Conservation (phyloP, 306 rosid species). For the Clitoria ternatea region DNA sequence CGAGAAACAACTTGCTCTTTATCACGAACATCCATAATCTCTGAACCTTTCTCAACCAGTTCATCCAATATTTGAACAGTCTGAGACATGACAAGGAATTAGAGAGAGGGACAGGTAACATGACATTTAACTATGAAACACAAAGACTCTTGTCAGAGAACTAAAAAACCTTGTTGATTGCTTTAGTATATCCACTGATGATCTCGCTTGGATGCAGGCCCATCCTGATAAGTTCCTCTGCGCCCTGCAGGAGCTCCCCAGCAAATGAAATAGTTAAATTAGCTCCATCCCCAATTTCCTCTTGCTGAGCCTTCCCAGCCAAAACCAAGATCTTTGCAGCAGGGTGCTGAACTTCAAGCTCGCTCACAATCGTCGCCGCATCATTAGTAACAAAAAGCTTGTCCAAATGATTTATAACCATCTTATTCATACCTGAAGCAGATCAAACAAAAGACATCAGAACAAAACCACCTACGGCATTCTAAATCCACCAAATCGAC, state of each 20-base stretch:
- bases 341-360: conserved; percentile 96
- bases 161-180: conserved; percentile 63
- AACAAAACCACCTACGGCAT: not conserved
- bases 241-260: conserved; percentile 83
- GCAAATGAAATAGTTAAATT: conserved; percentile 87
- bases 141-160: not conserved
- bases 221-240: conserved; percentile 93
- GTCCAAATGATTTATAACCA: conserved; percentile 96
- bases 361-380: conserved; percentile 81
- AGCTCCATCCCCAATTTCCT: conserved; percentile 95
- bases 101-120: not conserved
- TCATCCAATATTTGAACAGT: conserved; percentile 64
- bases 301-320: conserved; percentile 90
- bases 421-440: conserved; percentile 80
- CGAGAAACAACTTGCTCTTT: conserved; percentile 78
- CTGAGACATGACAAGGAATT: conserved; percentile 25
- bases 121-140: not conserved
- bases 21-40: conserved; percentile 82
- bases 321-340: conserved; percentile 94
- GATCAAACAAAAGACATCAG: not conserved
- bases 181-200: conserved; percentile 86
- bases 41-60: conserved; percentile 77
- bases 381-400: conserved; percentile 93
- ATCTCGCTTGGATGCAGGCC: conserved; percentile 94
- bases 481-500: not conserved